Evolutionary conservation across 1,284 basidiomycete genomes (phyloP), one percentile per base, ranked within the genome.

Genomic region (Sphagnurus paluster): DNA sequence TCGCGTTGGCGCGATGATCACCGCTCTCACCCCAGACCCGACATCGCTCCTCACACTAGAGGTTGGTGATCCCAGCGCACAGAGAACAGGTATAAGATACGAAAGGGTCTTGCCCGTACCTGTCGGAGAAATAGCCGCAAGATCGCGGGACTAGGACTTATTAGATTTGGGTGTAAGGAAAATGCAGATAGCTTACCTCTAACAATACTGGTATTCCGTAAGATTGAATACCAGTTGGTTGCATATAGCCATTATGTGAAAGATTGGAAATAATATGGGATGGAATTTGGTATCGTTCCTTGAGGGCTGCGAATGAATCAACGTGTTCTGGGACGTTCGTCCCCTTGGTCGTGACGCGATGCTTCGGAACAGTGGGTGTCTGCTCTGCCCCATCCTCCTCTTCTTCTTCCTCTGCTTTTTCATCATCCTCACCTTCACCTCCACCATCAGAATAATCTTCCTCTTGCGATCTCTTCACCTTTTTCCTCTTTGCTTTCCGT

Each of bases 41-140:
- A 62, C 53, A 30, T 75, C 69, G n/a, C 60, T 59, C 44, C 76
- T 75, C 17, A 68, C 63, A 50, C 72, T 73, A 16, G 80, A 69
- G 4, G 75, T 68, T 1, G 92, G 92, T 14, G 77, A 66, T n/a
- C 68, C 70, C 1, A 96, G 73, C 2, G 74, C 68, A 2, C 86
- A 71, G 49, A 97, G 77, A 20, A 92, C 76, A 1, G 94, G 93
- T 8, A 96, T 69, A 17, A 95, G 75, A 66, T 96, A 98, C 1
- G 92, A 82, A 4, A 97, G 72, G 0, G 94, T 98, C 72, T 98
- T 98, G 48, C 94, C 94, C 4, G 91, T 94, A 44, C 94, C 94
- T 0, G 94, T 98, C 0, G 94, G 94, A 1, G 95, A 95, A 21
- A 97, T 88, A 19, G 92, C 94, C 52, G 90, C 84, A 16, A 96